Percentiles rank a stretch among this genome's conserved stretches.
phyloP scores from a whole-genome alignment of 805 yeast genomes.

The Wickerhamiella australiensis region DNA sequence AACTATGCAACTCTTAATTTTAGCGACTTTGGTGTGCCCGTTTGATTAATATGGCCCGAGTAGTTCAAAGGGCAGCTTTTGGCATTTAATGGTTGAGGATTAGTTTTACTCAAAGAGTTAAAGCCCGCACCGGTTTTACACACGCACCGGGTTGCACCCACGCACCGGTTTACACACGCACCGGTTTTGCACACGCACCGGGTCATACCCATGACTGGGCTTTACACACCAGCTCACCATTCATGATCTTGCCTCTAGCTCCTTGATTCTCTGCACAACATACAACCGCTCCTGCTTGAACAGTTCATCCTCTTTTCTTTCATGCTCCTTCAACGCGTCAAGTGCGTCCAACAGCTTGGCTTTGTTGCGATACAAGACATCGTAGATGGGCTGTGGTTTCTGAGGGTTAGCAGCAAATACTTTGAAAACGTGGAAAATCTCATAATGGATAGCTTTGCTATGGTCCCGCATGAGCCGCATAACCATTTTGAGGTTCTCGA shows the following conservation, averaged over 20 bases:
- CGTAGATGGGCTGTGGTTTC: conserved; percentile 65
- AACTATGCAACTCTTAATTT: not conserved
- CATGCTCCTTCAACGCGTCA: conserved; percentile 44
- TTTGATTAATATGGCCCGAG: too few relatives aligned
- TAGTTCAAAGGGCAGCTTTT: too few relatives aligned
- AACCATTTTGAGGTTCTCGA: conserved; percentile 70
- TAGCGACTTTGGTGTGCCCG: not conserved
- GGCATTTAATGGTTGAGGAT: too few relatives aligned
- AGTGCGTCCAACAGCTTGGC: conserved; percentile 62
- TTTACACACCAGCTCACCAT: not conserved
- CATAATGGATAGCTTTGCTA: conserved; percentile 77
- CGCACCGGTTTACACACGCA: too few relatives aligned
- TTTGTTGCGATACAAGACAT: conserved; percentile 73
- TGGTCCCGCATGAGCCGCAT: conserved; percentile 82
- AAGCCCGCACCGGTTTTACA: too few relatives aligned
- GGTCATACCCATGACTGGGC: too few relatives aligned
- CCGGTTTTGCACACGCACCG: too few relatives aligned
- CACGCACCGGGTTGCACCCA: too few relatives aligned
- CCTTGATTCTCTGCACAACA: conserved; percentile 58
- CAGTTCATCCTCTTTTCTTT: conserved; percentile 48
- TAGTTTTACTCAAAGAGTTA: too few relatives aligned
- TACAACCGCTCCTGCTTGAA: conserved; percentile 73
- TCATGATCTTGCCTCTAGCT: conserved; percentile 13
- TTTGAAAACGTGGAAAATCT: conserved; percentile 87
- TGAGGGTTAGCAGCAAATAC: conserved; percentile 94